Evolutionary conservation across 2,329 filamentous ascomycete species (phyloP).

Genomic region (Monosporascus sp.): DNA sequence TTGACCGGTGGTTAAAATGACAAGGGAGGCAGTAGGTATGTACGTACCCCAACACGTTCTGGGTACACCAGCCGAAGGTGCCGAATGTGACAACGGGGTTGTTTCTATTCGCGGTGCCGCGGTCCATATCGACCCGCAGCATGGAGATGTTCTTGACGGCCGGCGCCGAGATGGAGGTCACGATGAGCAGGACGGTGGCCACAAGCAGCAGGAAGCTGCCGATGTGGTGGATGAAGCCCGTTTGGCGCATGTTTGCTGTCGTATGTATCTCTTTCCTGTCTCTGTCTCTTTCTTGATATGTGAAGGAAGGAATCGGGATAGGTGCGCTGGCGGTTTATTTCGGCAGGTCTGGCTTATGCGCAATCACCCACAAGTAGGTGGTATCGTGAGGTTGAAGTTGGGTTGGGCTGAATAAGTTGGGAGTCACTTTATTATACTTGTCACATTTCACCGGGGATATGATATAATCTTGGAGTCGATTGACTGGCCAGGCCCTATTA

Average conservation of each 20-base stretch:
- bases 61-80: constrained; percentile 39
- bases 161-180: constrained; percentile 41
- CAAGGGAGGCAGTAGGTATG: neutral
- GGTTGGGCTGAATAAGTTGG: neutral
- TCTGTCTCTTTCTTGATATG: neutral
- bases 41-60: constrained; percentile 13
- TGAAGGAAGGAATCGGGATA: no score
- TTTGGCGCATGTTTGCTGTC: constrained; percentile 20
- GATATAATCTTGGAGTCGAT: no score
- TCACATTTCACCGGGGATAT: neutral
- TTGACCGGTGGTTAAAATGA: neutral
- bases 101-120: constrained; percentile 10
- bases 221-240: constrained; percentile 33
- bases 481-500: no score
- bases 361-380: no score
- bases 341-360: no score
- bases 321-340: no score
- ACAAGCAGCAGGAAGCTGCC: constrained; percentile 40
- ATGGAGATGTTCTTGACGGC: constrained; percentile 37
- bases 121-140: constrained; percentile 33
- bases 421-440: neutral
- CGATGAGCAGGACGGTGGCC: constrained; percentile 38
- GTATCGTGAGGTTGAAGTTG: no score
- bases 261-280: neutral
- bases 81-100: constrained; percentile 32